A percentile compares a stretch with the other conserved stretches of the same genome.
phyloP scores from a whole-genome alignment of 352 stramenopile species.

The Phytophthora ohioensis region DNA sequence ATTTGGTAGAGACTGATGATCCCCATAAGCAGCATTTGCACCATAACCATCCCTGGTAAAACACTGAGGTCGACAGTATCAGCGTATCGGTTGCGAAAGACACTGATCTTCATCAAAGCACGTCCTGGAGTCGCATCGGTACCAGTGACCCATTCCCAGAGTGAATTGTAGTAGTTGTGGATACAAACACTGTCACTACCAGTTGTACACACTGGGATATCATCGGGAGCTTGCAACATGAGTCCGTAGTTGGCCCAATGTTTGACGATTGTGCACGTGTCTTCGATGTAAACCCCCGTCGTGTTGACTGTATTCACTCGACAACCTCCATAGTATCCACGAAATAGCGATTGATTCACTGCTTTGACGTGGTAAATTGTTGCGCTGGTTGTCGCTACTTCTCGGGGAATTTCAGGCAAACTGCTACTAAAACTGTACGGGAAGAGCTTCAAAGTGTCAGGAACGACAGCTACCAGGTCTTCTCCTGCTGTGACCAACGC shows the following conservation, averaged over 20 bases:
- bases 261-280: constrained; percentile 24
- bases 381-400: constrained; percentile 11
- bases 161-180: constrained; percentile 46
- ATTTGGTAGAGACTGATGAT: constrained; percentile 36
- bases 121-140: constrained; percentile 20
- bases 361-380: constrained; percentile 31
- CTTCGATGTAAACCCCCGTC: constrained; percentile 35
- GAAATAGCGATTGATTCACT: constrained; percentile 35
- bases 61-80: constrained; percentile 33
- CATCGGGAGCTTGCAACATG: constrained; percentile 39
- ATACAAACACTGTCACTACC: constrained; percentile 30
- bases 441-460: constrained; percentile 37
- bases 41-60: constrained; percentile 33
- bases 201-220: constrained; percentile 41
- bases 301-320: constrained; percentile 30
- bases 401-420: constrained; percentile 14
- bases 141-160: constrained; percentile 38
- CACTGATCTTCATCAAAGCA: constrained; percentile 38
- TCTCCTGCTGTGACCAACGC: constrained; percentile 24
- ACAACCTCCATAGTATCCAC: constrained; percentile 37
- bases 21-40: constrained; percentile 44
- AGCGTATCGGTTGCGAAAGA: constrained; percentile 35
- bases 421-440: constrained; percentile 37
- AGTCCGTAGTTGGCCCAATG: constrained; percentile 40
- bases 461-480: constrained; percentile 32